A percentile compares a stretch with the other conserved stretches of the same genome.
Evolutionary conservation across 139 green algal species (phyloP).

Genomic region (Chlorella sp.): DNA sequence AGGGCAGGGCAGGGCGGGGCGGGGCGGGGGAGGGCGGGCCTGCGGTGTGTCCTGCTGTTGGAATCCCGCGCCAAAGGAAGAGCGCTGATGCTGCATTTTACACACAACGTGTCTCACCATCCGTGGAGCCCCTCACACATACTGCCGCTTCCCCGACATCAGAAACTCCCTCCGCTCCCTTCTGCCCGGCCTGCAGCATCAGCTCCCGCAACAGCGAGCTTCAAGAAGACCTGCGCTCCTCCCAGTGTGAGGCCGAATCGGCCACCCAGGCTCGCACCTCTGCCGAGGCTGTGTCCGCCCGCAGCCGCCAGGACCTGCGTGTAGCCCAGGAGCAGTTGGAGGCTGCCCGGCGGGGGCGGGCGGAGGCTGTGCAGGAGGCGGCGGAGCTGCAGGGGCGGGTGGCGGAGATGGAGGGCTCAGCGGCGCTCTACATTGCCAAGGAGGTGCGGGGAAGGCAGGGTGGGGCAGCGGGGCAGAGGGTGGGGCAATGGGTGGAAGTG

Average conservation of each 20-base stretch:
- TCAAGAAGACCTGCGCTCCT: not conserved
- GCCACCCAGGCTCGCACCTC: not conserved
- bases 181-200: not conserved
- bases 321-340: constrained; percentile 26
- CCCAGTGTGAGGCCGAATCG: not conserved
- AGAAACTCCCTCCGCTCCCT: not conserved
- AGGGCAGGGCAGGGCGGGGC: not conserved
- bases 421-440: constrained; percentile 47
- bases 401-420: constrained; percentile 30
- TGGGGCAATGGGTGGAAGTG: no score
- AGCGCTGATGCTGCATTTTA: not conserved
- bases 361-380: not conserved
- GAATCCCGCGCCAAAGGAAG: not conserved
- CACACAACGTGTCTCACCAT: not conserved
- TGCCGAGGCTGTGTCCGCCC: not conserved
- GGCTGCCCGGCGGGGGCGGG: not conserved
- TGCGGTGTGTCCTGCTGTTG: not conserved
- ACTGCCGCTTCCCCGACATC: not conserved
- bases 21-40: no score
- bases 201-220: constrained; percentile 1
- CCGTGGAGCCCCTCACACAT: not conserved
- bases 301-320: constrained; percentile 11
- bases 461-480: not conserved
- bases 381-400: constrained; percentile 24
- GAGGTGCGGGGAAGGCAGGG: constrained; percentile 5